Conservation (phyloP, 192 early-diverging fungal genomes). For the Backusella circina region DNA sequence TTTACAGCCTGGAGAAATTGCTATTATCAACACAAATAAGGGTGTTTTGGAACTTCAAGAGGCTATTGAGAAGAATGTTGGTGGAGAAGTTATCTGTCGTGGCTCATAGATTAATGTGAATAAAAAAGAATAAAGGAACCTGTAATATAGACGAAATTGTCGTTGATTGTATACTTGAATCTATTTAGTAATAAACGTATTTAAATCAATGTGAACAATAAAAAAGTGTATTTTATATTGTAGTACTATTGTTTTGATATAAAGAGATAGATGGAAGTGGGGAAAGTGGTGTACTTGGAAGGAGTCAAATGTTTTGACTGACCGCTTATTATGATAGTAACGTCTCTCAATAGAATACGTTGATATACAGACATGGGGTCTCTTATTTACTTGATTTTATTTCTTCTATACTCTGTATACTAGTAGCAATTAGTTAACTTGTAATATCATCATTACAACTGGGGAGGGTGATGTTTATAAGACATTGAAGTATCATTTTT, state of each 20-base stretch:
- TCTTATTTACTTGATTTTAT: too few species aligned
- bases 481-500: too few species aligned
- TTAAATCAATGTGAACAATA: not conserved
- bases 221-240: not conserved
- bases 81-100: conserved; percentile 85
- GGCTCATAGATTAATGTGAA: conserved; percentile 25
- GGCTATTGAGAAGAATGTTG: conserved; percentile 77
- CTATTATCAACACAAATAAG: conserved; percentile 80
- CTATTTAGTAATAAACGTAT: not conserved
- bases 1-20: conserved; percentile 85
- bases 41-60: conserved; percentile 92
- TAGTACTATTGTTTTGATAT: not conserved
- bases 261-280: not conserved
- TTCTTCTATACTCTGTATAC: too few species aligned
- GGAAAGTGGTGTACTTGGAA: not conserved
- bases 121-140: not conserved
- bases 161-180: not conserved
- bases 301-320: not conserved
- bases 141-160: not conserved
- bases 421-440: too few species aligned
- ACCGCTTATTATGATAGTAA: too few species aligned
- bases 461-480: too few species aligned
- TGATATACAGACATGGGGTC: too few species aligned
- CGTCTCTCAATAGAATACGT: too few species aligned
- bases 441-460: too few species aligned